phyloP scores from a whole-genome alignment of 1,284 basidiomycete species.

The Austroboletus niveus region DNA sequence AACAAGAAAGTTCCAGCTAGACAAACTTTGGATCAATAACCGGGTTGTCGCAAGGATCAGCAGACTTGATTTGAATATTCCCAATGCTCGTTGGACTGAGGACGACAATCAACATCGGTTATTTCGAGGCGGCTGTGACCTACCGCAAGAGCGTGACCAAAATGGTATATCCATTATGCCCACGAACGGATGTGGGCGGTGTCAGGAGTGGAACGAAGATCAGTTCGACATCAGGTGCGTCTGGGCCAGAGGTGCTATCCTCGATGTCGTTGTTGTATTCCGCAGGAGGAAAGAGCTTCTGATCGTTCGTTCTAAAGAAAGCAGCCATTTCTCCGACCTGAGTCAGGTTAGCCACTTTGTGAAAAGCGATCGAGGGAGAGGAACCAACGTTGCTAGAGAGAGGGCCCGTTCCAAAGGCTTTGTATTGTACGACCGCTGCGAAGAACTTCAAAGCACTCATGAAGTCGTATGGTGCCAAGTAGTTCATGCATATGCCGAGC shows the following conservation, averaged over 20 bases:
- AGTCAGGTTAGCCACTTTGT: constrained; percentile 1
- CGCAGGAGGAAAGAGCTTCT: constrained; percentile 45
- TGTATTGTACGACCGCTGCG: constrained; percentile 42
- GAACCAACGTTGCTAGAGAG: constrained; percentile 53
- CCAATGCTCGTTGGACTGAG: constrained; percentile 46
- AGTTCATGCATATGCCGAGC: constrained; percentile 41
- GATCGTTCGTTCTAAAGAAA: constrained; percentile 57
- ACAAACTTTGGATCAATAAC: constrained; percentile 45
- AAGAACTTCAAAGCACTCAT: constrained; percentile 35
- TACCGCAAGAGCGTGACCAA: constrained; percentile 23
- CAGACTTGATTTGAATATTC: constrained; percentile 39
- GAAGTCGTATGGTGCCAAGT: constrained; percentile 38
- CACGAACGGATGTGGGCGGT: background rate
- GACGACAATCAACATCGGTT: background rate
- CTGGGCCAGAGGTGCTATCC: constrained; percentile 53
- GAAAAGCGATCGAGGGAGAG: background rate
- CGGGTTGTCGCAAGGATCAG: constrained; percentile 41
- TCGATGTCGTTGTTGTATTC: constrained; percentile 41
- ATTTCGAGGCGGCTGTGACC: background rate
- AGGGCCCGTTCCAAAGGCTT: constrained; percentile 43
- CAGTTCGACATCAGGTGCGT: constrained; percentile 64
- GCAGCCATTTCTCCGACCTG: constrained; percentile 59
- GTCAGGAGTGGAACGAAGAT: constrained; percentile 44
- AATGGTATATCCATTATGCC: constrained; percentile 21
- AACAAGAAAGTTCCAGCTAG: background rate